Base-by-base conservation (phyloP, 179 eudicot species). In the Vitellaria paradoxa region DNA sequence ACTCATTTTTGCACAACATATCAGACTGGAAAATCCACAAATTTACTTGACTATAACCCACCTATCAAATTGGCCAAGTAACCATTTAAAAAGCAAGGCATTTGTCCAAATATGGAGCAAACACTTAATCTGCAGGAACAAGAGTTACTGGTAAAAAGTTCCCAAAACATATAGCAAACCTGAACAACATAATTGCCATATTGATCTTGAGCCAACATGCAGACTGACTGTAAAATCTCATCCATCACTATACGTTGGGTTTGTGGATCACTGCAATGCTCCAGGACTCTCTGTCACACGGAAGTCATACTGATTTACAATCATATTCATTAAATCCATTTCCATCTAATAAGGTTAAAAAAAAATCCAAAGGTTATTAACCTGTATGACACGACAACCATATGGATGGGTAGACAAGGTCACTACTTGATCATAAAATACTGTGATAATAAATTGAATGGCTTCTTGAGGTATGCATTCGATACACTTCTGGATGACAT, bases 341-440 rank as follows among this genome's bases (percentile, higher is more conserved):
- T 50, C 53, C 46, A 66, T 42, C 26, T 30, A 23, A 11, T 3
- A 61, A 71, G 6, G 13, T 63, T 10, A 74, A 50, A 12, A 50
- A 42, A 5, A 42, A 42, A 42, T 42, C 18, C 5, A 72, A 15
- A 73, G 77, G 23, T 77, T 1, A 11, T 84, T 23, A 78, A 96
- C 99, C 98, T 94, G 99, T 81, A 96, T 94, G 76, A 96, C 99
- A 81, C 99, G 99, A 80, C 99, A 96, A 75, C 99, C 99, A 89
- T 96, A 96, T 42, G 99, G 99, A 86, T 96, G 99, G 66, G 98
- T 94, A 52, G 99, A 96, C 80, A 96, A 83, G 17, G 91, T 88
- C 85, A 94, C 91, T 56, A 96, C 95, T 90, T 96, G 97, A 77
- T 91, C 98, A 76, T 87, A 96, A 79, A 96, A 94, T 61, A 93